Evolutionary conservation across 805 yeast species (phyloP), one percentile per base, ranked within the genome.

Genomic region (Yamadazyma sp.): DNA sequence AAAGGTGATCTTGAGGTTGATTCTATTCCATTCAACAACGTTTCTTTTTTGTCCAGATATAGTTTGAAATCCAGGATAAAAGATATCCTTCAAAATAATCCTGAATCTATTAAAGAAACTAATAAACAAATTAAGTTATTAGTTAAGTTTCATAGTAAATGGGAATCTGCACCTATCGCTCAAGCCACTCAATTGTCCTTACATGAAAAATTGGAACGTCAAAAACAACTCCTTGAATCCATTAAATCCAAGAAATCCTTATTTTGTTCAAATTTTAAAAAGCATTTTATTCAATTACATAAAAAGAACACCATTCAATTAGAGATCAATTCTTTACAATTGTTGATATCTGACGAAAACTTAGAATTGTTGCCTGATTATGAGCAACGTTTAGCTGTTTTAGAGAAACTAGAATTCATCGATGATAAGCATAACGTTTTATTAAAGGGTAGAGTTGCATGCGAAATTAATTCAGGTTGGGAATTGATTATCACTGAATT

Each of bases 291-390:
- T 7, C 71, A 69, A 25, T 53, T 78, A 15, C 66, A 73, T 27
- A 61, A 68, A 30, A 75, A 71, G 41, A 65, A 67, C 36, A 39
- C 52, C 19, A 52, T 84, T 15, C 66, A 70, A 37, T 50, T 56
- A 10, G 69, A 79, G 39, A 80, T 89, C 15, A 72, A 63, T 8
- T 57, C 69, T 0, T 56, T 86, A 48, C 77, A 77, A 47, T 69
- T 73, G 30, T 62, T 82, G 31, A 74, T 88, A 44, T 82, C 95
- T 1, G 95, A 86, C 40, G 95, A 89, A 48, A 93, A 89, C 50
- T 64, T 93, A 50, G 96, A 86, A 45, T 65, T 93, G 30, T 68
- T 93, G 23, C 98, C 98, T 0, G 96, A 93, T 54, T 93, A 93
- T 53, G 94, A 87, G 52, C 95, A 86, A 57, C 76, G 98, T 48